Base-by-base conservation (phyloP, 2,329 filamentous ascomycete genomes). In the Fusarium caatingaense region DNA sequence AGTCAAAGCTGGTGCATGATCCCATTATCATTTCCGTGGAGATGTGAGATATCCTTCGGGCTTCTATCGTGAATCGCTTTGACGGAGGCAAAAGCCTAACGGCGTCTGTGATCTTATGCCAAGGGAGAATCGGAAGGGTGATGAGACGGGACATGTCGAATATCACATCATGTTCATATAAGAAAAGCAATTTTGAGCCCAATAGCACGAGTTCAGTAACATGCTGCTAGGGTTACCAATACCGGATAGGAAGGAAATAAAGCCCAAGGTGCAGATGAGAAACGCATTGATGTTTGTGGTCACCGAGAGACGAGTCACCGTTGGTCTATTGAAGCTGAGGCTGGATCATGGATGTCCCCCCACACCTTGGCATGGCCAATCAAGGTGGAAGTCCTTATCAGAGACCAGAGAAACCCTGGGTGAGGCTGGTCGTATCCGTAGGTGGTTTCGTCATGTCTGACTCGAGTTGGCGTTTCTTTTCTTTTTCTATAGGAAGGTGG, bases 321-420 rank as follows among this genome's bases (percentile, higher is more conserved):
- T 41, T 37, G 42, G 46, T 54, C 21, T 58, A 65, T 21, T 59
- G 59, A 64, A 60, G 69, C 48, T 48, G 49, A 51, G 60, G 69
- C 56, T 51, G 49, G 49, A 64, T 64, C 42, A 41, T 63, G 34
- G 44, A 59, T 55, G 55, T 48, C 54, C 68, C 71, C 73, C 72
- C 70, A 72, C 72, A 67, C 64, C 46, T 50, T 56, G 53, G 25
- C 56, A 47, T 37, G 58, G 47, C 75, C 75, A 77, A 76, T 76
- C 53, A 64, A 56, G 45, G 61, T 54, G 57, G 57, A 63, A 65
- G 63, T 45, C 32, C 75, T 77, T 77, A 77, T 77, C 75, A 76
- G 41, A 60, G 48, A 30, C 45, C 32, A 51, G 32, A 51, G 18
- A 41, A 23, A 40, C 57, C 30, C 41, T 45, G 60, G 16, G 28